Evolutionary conservation across 805 yeast species (phyloP).

Genomic region (Nakazawaea wickerhamii): DNA sequence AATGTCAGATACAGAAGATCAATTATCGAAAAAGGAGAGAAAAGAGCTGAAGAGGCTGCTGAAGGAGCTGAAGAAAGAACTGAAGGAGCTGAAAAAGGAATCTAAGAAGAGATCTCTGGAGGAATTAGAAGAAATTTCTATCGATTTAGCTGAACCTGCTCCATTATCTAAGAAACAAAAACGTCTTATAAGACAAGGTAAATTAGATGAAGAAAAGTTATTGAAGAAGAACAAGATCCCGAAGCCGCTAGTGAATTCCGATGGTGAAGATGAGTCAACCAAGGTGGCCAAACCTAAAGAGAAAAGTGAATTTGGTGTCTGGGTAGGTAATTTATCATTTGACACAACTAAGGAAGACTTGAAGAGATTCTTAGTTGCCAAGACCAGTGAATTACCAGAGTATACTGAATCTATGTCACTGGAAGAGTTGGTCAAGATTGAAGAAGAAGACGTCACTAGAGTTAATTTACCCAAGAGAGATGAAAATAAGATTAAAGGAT

Average conservation of each 20-base stretch:
- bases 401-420: constrained; percentile 19
- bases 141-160: constrained; percentile 61
- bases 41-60: constrained; percentile 26
- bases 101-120: constrained; percentile 29
- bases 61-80: constrained; percentile 29
- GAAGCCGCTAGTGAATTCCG: constrained; percentile 30
- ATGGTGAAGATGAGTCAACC: constrained; percentile 18
- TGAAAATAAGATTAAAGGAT: constrained; percentile 70
- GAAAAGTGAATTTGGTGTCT: constrained; percentile 65
- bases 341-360: constrained; percentile 78
- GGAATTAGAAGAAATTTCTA: constrained; percentile 53
- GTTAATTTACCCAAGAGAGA: constrained; percentile 77
- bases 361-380: constrained; percentile 54
- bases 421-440: constrained; percentile 32
- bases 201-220: constrained; percentile 53
- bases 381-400: constrained; percentile 39
- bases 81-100: constrained; percentile 28
- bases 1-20: constrained; percentile 6
- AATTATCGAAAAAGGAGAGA: constrained; percentile 4
- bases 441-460: constrained; percentile 61
- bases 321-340: constrained; percentile 92
- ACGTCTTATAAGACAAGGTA: constrained; percentile 76
- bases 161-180: constrained; percentile 92
- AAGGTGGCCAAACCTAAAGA: constrained; percentile 18
- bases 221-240: constrained; percentile 22